Evolutionary conservation across 2,329 filamentous ascomycete species (phyloP).

Genomic region (Fusarium camptoceras): DNA sequence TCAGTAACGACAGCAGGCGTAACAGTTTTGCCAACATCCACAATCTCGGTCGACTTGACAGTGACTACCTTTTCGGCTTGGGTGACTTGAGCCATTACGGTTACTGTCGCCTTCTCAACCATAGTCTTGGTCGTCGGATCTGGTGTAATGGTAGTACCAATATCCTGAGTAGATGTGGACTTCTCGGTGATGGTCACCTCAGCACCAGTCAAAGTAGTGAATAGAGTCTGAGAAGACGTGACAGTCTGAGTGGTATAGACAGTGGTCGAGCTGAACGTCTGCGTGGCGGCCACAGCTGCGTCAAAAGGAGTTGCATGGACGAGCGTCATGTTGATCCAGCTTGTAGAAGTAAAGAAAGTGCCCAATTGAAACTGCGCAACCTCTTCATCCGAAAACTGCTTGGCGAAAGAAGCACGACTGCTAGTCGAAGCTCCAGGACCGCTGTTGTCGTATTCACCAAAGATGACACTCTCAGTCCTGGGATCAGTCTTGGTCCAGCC

Average conservation of each 20-base stretch:
- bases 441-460: constrained; percentile 38
- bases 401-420: constrained; percentile 39
- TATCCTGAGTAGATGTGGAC: constrained; percentile 29
- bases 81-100: constrained; percentile 24
- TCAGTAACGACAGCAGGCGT: constrained; percentile 46
- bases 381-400: constrained; percentile 10
- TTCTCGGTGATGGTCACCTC: constrained; percentile 28
- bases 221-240: constrained; percentile 32
- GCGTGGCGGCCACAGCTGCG: constrained; percentile 20
- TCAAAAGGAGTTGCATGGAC: constrained; percentile 38
- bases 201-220: constrained; percentile 23
- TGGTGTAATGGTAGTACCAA: constrained; percentile 40
- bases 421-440: constrained; percentile 34
- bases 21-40: constrained; percentile 50
- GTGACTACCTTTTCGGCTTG: constrained; percentile 44
- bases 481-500: constrained; percentile 40
- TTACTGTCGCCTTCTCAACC: constrained; percentile 33
- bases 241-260: constrained; percentile 38
- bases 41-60: constrained; percentile 42
- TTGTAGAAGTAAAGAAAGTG: constrained; percentile 36
- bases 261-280: constrained; percentile 23
- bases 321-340: constrained; percentile 42
- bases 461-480: constrained; percentile 35
- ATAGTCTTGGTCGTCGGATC: constrained; percentile 32
- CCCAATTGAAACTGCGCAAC: constrained; percentile 35